Conservation (phyloP, 2,329 filamentous ascomycete species). For the Fusarium robinianum region DNA sequence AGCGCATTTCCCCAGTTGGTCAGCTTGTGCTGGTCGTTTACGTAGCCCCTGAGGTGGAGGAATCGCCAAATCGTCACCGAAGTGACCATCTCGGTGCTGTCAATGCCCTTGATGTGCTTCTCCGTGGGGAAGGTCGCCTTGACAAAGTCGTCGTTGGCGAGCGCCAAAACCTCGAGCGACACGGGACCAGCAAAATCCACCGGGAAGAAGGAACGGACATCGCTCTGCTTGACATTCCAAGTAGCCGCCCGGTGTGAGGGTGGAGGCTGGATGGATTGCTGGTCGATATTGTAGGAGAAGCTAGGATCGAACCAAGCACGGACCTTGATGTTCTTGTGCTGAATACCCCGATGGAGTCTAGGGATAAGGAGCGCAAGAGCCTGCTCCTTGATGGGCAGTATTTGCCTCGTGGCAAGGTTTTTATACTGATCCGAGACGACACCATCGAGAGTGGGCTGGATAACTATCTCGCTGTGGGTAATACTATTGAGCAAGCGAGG, state of each 20-base stretch:
- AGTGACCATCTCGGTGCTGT: slow-evolving; percentile 66
- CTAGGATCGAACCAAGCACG: slow-evolving; percentile 82
- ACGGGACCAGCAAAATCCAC: slow-evolving; percentile 47
- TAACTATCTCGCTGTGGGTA: slow-evolving; percentile 75
- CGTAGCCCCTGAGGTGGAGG: slow-evolving; percentile 84
- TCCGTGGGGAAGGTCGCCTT: slow-evolving; percentile 68
- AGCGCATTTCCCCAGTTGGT: slow-evolving; percentile 85
- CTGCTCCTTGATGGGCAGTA: slow-evolving; percentile 75
- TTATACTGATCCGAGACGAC: slow-evolving; percentile 80
- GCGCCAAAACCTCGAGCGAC: slow-evolving; percentile 66
- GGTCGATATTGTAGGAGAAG: slow-evolving; percentile 70
- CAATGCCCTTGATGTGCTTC: slow-evolving; percentile 63
- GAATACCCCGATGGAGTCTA: slow-evolving; percentile 80
- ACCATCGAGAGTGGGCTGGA: slow-evolving; percentile 85
- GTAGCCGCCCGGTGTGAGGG: slow-evolving; percentile 54
- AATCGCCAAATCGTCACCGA: slow-evolving; percentile 85
- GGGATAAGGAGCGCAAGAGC: slow-evolving; percentile 78
- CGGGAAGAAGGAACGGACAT: slow-evolving; percentile 54
- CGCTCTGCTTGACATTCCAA: slow-evolving; percentile 74
- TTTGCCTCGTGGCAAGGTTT: slow-evolving; percentile 72
- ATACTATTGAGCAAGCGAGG: slow-evolving; percentile 81
- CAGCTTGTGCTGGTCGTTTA: slow-evolving; percentile 76
- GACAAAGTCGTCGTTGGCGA: slow-evolving; percentile 72
- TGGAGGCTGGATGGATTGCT: slow-evolving; percentile 53
- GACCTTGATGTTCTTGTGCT: slow-evolving; percentile 76